Evolutionary conservation across 2,329 filamentous ascomycete genomes (phyloP).

Genomic region (Thielaviopsis euricoi): DNA sequence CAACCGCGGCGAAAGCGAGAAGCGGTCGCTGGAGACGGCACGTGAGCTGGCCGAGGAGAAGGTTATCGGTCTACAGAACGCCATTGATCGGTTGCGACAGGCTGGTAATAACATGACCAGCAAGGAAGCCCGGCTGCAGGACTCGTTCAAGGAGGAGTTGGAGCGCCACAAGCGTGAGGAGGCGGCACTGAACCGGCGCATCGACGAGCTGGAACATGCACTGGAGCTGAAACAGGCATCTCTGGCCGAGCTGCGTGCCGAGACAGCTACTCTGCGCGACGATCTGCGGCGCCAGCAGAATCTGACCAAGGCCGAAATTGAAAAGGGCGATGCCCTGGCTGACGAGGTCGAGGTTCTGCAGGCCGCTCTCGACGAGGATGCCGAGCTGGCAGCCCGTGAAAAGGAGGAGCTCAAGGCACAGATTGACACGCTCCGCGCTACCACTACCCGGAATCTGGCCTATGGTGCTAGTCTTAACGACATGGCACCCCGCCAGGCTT

Average conservation of each 20-base stretch:
- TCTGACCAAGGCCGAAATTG: conserved; percentile 42
- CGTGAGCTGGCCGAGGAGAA: conserved; percentile 51
- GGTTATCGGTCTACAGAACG: conserved; percentile 49
- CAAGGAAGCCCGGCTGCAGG: conserved; percentile 51
- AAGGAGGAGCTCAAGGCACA: conserved; percentile 16
- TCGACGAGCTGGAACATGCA: conserved; percentile 57
- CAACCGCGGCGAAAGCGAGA: conserved; percentile 56
- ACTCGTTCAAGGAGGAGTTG: conserved; percentile 52
- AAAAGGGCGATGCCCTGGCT: conserved; percentile 52
- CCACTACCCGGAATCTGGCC: conserved; percentile 14
- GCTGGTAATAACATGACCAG: conserved; percentile 49
- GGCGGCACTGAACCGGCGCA: conserved; percentile 50
- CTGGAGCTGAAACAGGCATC: conserved; percentile 49
- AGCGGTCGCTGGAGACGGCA: conserved; percentile 46
- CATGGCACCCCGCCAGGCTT: conserved; percentile 2
- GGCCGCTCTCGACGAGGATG: conserved; percentile 46
- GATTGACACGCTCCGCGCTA: conserved; percentile 15
- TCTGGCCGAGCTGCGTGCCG: conserved; percentile 47
- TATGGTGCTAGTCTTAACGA: conserved; percentile 14
- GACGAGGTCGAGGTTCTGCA: conserved; percentile 65
- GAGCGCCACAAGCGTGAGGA: conserved; percentile 60
- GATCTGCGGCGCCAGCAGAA: conserved; percentile 53
- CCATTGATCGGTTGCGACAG: conserved; percentile 53
- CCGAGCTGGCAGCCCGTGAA: conserved; percentile 32
- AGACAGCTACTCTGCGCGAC: conserved; percentile 49